Evolutionary conservation across 2,329 filamentous ascomycete species (phyloP).

Genomic region (Claviceps pazoutovae): DNA sequence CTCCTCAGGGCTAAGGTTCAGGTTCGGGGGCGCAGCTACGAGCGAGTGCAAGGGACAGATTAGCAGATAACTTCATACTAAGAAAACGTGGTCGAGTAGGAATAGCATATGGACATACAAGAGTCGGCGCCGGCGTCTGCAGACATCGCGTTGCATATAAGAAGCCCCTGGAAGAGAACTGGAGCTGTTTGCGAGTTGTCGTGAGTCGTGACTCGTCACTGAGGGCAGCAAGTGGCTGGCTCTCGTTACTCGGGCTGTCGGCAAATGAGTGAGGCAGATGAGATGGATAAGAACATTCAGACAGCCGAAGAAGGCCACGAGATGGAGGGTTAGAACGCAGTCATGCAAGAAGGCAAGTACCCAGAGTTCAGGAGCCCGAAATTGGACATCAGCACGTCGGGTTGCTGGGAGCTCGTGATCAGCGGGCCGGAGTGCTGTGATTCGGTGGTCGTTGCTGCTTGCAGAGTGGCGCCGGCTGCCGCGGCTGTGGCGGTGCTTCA

Average conservation of each 20-base stretch:
- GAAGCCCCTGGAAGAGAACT: neutral
- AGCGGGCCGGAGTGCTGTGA: conserved; percentile 3
- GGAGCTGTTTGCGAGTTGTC: neutral
- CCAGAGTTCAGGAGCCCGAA: neutral
- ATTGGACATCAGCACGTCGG: neutral
- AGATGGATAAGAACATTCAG: neutral
- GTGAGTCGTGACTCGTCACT: neutral
- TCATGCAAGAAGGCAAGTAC: neutral
- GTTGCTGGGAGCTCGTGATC: neutral
- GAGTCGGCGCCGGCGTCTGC: conserved; percentile 12
- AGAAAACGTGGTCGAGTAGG: neutral
- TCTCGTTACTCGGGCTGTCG: neutral
- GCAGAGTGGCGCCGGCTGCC: neutral
- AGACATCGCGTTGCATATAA: conserved; percentile 11
- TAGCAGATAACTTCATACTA: conserved; percentile 1
- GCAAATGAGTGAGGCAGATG: neutral
- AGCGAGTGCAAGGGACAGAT: conserved; percentile 1
- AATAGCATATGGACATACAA: conserved; percentile 6
- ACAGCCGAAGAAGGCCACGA: neutral
- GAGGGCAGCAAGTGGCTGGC: neutral
- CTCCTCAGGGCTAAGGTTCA: conserved; percentile 83
- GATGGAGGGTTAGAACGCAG: neutral
- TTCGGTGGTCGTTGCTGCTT: conserved; percentile 6
- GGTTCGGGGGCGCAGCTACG: conserved; percentile 48
- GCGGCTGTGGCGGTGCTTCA: neutral